Conservation (phyloP, 1,284 basidiomycete species). For the Ceratobasidium papillatum region DNA sequence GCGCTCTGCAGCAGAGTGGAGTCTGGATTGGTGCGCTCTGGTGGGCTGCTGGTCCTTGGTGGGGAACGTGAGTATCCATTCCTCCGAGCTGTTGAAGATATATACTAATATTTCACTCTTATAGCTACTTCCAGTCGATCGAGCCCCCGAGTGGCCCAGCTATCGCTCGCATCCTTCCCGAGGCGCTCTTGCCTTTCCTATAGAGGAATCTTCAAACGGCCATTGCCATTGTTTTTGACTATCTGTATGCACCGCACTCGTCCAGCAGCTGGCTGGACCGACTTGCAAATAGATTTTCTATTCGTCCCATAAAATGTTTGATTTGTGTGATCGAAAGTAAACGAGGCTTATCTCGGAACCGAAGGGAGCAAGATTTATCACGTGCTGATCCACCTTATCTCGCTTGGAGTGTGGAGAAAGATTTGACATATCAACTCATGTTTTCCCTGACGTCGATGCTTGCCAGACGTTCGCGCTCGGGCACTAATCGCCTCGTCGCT, state of each 20-base stretch:
- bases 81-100: neutral
- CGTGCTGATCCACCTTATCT: neutral
- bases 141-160: slow-evolving; percentile 39
- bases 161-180: slow-evolving; percentile 38
- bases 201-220: neutral
- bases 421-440: neutral
- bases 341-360: neutral
- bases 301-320: neutral
- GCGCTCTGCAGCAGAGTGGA: slow-evolving; percentile 65
- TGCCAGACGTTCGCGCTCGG: neutral
- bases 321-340: too few species aligned
- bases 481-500: neutral
- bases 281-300: slow-evolving; percentile 27
- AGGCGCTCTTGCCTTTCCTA: slow-evolving; percentile 43
- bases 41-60: slow-evolving; percentile 44
- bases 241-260: slow-evolving; percentile 19
- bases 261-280: slow-evolving; percentile 1
- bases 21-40: slow-evolving; percentile 62
- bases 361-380: neutral
- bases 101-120: neutral
- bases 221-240: neutral
- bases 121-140: slow-evolving; percentile 27
- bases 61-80: neutral
- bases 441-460: neutral
- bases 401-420: slow-evolving; percentile 7